Evolutionary conservation across 257 asterid species (phyloP).

Genomic region (Solanum bulbocastanum): DNA sequence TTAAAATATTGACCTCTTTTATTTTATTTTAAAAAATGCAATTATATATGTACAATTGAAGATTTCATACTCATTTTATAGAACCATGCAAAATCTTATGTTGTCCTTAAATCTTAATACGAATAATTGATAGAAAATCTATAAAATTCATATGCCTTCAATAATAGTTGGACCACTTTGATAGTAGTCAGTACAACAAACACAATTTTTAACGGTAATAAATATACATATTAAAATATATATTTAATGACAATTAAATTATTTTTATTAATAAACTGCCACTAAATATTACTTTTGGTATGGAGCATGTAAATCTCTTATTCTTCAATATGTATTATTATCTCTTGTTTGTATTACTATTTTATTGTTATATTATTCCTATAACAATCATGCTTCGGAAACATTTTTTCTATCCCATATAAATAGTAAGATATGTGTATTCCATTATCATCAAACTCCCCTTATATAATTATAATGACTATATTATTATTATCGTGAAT

Average conservation of each 20-base stretch:
- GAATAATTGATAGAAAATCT: neutral
- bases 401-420: accelerated
- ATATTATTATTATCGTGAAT: neutral
- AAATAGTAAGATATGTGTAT: neutral
- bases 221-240: too few relatives aligned
- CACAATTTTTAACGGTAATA: too few relatives aligned
- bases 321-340: too few relatives aligned
- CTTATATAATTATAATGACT: neutral
- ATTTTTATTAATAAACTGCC: too few relatives aligned
- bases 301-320: too few relatives aligned
- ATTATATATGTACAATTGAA: neutral
- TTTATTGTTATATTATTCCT: neutral
- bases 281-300: too few relatives aligned
- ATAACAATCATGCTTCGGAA: neutral
- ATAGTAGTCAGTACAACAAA: neutral
- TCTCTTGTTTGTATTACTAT: neutral
- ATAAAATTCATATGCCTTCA: neutral
- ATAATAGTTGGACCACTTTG: neutral
- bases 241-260: too few relatives aligned
- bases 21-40: neutral
- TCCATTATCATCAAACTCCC: accelerated
- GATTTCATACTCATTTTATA: neutral
- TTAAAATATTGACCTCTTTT: neutral
- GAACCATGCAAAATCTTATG: neutral
- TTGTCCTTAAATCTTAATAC: neutral